Evolutionary conservation across 2,329 filamentous ascomycete species (phyloP), one percentile per base, ranked within the genome.

Genomic region (Colletotrichum liaoningense): DNA sequence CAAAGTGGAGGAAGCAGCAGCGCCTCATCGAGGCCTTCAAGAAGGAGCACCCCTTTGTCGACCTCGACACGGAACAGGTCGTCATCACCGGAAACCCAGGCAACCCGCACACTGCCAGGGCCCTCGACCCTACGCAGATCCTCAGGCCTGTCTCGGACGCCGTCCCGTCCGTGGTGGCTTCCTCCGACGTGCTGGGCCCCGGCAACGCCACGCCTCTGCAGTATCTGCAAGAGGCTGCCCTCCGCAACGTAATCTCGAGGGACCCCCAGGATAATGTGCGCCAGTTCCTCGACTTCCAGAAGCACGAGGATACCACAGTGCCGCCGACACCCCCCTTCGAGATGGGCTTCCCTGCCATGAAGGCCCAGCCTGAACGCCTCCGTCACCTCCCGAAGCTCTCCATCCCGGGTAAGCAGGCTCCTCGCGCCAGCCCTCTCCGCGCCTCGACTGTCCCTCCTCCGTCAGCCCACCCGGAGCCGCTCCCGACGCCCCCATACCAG

Each of bases 241-340:
- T 98, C 19, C 90, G 91, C 71, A 91, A 88, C 75, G 81, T 98
- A 38, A 88, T 93, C 79, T 86, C 87, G 22, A 89, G 93, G 66
- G 95, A 98, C 79, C 94, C 95, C 6, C 95, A 97, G 81, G 95
- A 98, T 83, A 97, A 96, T 77, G 95, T 98, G 46, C 92, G 94
- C 79, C 94, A 97, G 76, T 98, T 98, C 83, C 89, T 98, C 66
- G 90, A 90, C 79, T 95, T 98, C 81, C 96, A 98, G 81, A 92
- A 93, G 49, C 76, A 81, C 80, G 88, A 89, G 68, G 79, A 83
- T 28, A 85, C 85, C 74, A 89, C 92, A 66, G 88, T 93, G n/a
- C 90, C 91, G 8, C 90, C 90, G 9, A 92, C 92, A 8, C 93
- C 93, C 19, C 92, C 92, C 4, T 93, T 93, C 76, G 91, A 94